Percentiles rank a stretch among this genome's conserved stretches.
phyloP scores from a whole-genome alignment of 352 stramenopile species.

The Paralagenidium karlingii region DNA sequence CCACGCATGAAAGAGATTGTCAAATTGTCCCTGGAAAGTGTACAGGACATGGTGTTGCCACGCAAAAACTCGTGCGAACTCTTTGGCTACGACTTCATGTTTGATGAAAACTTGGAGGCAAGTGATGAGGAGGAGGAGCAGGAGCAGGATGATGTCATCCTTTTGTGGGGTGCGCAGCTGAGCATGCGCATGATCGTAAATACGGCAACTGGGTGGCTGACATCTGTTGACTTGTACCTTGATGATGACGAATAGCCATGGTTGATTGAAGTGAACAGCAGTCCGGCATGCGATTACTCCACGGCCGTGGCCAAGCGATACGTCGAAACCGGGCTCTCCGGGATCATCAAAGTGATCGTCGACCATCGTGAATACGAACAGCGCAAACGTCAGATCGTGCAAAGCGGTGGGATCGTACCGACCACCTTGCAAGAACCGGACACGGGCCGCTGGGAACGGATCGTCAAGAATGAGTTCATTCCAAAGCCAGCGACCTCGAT shows the following conservation, averaged over 20 bases:
- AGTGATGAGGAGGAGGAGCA: no score
- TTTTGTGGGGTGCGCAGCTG: no score
- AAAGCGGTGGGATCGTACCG: constrained; percentile 7
- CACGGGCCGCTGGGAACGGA: constrained; percentile 47
- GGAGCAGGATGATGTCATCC: constrained; percentile 6
- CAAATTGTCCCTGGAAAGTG: constrained; percentile 69
- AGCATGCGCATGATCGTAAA: neutral
- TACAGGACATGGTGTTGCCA: constrained; percentile 79
- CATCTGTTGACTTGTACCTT: neutral
- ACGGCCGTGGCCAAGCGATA: constrained; percentile 83
- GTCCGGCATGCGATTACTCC: constrained; percentile 88
- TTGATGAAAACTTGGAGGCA: constrained; percentile 74
- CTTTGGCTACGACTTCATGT: constrained; percentile 92
- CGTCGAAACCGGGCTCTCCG: constrained; percentile 68
- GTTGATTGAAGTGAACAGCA: constrained; percentile 91
- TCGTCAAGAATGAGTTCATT: constrained; percentile 48
- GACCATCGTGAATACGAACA: constrained; percentile 65
- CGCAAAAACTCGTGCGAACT: constrained; percentile 87
- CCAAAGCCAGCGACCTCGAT: constrained; percentile 52
- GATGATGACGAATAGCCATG: no score
- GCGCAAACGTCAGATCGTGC: constrained; percentile 18
- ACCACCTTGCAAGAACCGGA: constrained; percentile 19
- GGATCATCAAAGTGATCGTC: constrained; percentile 85
- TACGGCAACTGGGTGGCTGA: neutral
- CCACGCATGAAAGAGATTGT: constrained; percentile 83